Percentiles rank a stretch among this genome's conserved stretches.
phyloP scores from a whole-genome alignment of 2,329 filamentous ascomycete genomes.

The Trichothecium roseum region DNA sequence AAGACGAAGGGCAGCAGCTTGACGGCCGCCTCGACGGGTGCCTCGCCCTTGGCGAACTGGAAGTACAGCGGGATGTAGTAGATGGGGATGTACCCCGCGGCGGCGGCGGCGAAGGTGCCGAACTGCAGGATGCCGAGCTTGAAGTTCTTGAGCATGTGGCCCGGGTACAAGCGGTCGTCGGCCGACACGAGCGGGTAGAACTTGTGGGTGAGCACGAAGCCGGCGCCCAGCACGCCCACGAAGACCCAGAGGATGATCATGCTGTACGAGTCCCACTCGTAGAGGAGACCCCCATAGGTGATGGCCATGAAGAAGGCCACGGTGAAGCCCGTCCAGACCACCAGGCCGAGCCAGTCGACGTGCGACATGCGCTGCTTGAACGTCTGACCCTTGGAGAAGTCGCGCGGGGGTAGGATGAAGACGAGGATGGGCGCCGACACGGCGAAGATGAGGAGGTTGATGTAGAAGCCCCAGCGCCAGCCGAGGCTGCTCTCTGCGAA shows the following conservation, averaged over 20 bases:
- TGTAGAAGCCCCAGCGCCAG: constrained; percentile 38
- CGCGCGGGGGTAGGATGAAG: constrained; percentile 14
- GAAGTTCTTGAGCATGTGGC: constrained; percentile 22
- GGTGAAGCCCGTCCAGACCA: constrained; percentile 29
- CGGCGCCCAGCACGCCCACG: constrained; percentile 28
- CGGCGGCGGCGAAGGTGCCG: constrained; percentile 20
- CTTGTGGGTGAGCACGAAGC: constrained; percentile 23
- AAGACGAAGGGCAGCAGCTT: constrained; percentile 28
- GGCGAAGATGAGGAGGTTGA: constrained; percentile 39
- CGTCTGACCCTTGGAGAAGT: constrained; percentile 11
- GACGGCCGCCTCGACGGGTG: constrained; percentile 22
- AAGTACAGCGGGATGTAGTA: constrained; percentile 42
- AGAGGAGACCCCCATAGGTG: constrained; percentile 35
- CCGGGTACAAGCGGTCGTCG: constrained; percentile 25
- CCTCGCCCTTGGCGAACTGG: constrained; percentile 32
- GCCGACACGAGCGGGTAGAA: neutral
- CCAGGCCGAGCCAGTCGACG: constrained; percentile 34
- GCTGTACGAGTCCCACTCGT: constrained; percentile 32
- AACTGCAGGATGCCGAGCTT: constrained; percentile 27
- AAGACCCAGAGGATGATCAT: constrained; percentile 24
- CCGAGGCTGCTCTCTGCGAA: constrained; percentile 26
- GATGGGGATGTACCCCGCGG: constrained; percentile 14
- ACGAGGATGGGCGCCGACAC: constrained; percentile 17
- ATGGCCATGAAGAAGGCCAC: constrained; percentile 33
- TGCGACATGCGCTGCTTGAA: constrained; percentile 17